Percentiles rank a stretch among this genome's conserved stretches.
phyloP scores from a whole-genome alignment of 1,139 yeast species.

The Zygosaccharomyces sapae region DNA sequence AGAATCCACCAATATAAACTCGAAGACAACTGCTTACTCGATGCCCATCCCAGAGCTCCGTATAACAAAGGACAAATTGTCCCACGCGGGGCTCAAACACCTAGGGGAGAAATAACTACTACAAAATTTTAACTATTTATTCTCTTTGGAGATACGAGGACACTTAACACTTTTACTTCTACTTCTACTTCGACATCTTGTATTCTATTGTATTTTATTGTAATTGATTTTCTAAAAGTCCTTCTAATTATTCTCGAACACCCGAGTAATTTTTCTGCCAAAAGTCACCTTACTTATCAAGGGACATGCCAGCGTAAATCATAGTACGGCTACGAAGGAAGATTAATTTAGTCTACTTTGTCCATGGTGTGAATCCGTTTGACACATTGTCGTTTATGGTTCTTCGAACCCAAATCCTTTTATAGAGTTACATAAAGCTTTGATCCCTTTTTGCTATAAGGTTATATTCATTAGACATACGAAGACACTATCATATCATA shows the following conservation, averaged over 20 bases:
- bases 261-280: background rate
- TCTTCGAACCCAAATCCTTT: no score
- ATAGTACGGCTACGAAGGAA: background rate
- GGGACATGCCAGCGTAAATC: slow-evolving; percentile 1
- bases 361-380: no score
- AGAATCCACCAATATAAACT: slow-evolving; percentile 48
- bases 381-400: no score
- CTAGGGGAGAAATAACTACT: slow-evolving; percentile 11
- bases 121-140: background rate
- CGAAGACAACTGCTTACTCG: slow-evolving; percentile 62
- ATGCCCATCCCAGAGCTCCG: slow-evolving; percentile 61
- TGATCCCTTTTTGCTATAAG: no score
- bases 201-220: background rate
- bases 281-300: slow-evolving; percentile 1
- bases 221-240: background rate
- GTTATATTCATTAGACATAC: no score
- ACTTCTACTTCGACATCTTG: background rate
- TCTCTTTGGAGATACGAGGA: background rate
- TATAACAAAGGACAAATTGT: slow-evolving; percentile 12
- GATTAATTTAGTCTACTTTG: background rate
- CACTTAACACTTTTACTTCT: no score
- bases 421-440: no score
- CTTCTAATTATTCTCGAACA: slow-evolving; percentile 1
- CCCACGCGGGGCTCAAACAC: slow-evolving; percentile 28
- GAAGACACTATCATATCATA: no score